Evolutionary conservation across 306 rosid species (phyloP).

Genomic region (Abrus pulchellus): DNA sequence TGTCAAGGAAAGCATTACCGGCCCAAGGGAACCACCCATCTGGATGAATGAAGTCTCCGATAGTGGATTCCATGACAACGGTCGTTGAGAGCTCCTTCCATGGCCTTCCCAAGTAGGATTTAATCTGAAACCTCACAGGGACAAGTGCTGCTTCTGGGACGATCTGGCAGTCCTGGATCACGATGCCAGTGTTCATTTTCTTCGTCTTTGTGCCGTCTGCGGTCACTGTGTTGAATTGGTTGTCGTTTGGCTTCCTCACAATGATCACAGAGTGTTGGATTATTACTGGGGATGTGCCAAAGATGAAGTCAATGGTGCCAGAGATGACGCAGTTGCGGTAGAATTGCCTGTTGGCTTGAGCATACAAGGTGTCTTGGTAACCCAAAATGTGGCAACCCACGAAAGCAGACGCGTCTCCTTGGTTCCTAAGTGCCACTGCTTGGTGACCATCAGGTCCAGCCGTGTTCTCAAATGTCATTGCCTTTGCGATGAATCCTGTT

Average conservation of each 20-base stretch:
- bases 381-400: slow-evolving; percentile 63
- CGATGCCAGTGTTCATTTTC: slow-evolving; percentile 48
- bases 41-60: slow-evolving; percentile 62
- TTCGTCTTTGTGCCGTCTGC: slow-evolving; percentile 55
- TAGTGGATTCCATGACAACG: slow-evolving; percentile 61
- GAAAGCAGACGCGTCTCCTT: slow-evolving; percentile 60
- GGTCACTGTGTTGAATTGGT: slow-evolving; percentile 62
- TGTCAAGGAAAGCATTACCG: slow-evolving; percentile 22
- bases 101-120: slow-evolving; percentile 70
- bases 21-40: slow-evolving; percentile 63
- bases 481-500: slow-evolving; percentile 57
- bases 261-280: slow-evolving; percentile 71
- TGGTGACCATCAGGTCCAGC: slow-evolving; percentile 75
- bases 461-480: slow-evolving; percentile 71
- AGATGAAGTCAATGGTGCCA: neutral
- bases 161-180: slow-evolving; percentile 70
- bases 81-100: slow-evolving; percentile 68
- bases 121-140: slow-evolving; percentile 48
- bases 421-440: slow-evolving; percentile 74
- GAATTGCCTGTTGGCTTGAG: slow-evolving; percentile 69
- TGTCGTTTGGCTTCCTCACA: slow-evolving; percentile 54
- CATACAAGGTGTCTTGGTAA: slow-evolving; percentile 73
- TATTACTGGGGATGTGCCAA: neutral
- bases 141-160: slow-evolving; percentile 55
- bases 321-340: slow-evolving; percentile 73